These are phyloP conservation scores for Schrenkiella parvula DNA, from an alignment of 345 rosid genomes.

Conservation along the genomic window DNA sequence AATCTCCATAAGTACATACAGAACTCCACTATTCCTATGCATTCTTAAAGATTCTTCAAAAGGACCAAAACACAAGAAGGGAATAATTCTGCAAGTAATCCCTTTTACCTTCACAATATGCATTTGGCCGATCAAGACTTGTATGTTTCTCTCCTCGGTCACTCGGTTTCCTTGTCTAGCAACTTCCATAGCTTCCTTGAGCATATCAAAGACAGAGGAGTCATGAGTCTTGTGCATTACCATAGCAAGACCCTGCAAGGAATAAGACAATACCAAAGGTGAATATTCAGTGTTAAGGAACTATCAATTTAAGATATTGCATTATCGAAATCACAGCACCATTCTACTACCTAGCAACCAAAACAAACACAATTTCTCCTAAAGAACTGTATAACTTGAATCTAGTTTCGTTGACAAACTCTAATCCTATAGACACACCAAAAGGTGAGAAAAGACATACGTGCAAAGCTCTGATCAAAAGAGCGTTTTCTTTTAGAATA, in stretches of 20 bases:
- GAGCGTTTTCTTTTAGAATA: constrained; percentile 66
- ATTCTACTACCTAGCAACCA: neutral
- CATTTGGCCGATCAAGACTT: constrained; percentile 82
- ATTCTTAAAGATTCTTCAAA: neutral
- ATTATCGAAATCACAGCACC: neutral
- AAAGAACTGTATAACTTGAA: neutral
- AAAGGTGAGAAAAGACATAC: constrained; percentile 41
- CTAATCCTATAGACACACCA: neutral
- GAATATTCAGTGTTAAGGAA: neutral
- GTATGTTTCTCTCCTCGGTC: constrained; percentile 82
- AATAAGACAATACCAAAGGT: neutral
- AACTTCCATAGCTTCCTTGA: constrained; percentile 59
- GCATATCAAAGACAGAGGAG: constrained; percentile 76
- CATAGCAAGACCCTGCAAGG: constrained; percentile 74
- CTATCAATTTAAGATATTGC: neutral
- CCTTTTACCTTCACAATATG: constrained; percentile 66
- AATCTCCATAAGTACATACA: neutral
- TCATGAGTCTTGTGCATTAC: constrained; percentile 86
- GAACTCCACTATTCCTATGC: neutral
- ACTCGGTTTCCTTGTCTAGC: constrained; percentile 51
- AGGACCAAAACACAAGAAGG: neutral
- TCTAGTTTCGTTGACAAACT: neutral
- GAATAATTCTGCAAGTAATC: neutral
- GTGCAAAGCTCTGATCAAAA: constrained; percentile 83
- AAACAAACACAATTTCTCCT: neutral